Base-by-base conservation (phyloP, 805 yeast genomes). In the Kazachstania africana region DNA sequence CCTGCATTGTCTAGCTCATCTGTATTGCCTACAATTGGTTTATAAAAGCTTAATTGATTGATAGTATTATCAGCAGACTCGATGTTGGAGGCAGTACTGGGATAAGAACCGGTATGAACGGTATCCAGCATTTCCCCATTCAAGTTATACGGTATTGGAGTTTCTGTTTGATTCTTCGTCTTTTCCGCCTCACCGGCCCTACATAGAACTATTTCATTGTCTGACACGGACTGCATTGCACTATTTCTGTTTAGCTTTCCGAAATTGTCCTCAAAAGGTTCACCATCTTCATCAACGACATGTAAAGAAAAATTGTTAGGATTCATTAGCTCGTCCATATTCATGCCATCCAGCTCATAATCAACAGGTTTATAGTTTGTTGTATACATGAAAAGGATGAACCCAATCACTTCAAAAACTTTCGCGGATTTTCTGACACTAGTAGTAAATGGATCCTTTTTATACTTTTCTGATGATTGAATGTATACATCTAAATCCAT, bases 241-340 rank as follows among this genome's bases (percentile, higher is more conserved):
- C 87, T 63, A 0, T 70, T 65, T 40, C 96, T 62, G 27, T 79
- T 88, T 34, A 91, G 60, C 1, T 87, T 72, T 2, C 97, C 97
- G 60, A 91, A 87, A 32, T 84, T 82, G 22, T 71, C 78, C 43
- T 93, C 98, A 33, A 83, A 85, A 24, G 81, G 77, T 31, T 93
- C 95, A 6, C 88, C 88, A 50, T 87, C 96, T 31, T 88, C 97
- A 51, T 91, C 98, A 1, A 80, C 85, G 15, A 88, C 63, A 35
- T 80, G 80, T 21, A 88, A 48, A 16, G 45, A 38, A 28, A 50
- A 56, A n/a, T 44, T 40, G 27, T 55, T 55, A 1, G 57, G 57
- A 36, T 52, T 39, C 14, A 38, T 33, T 4, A 47, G 21, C 8
- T 38, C 43, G 9, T 38, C 40, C 9, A 32, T 12, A 3, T 29